A percentile compares a stretch with the other conserved stretches of the same genome.
Conservation (phyloP, 208 protist species). For the Trypanosoma cruzi region DNA sequence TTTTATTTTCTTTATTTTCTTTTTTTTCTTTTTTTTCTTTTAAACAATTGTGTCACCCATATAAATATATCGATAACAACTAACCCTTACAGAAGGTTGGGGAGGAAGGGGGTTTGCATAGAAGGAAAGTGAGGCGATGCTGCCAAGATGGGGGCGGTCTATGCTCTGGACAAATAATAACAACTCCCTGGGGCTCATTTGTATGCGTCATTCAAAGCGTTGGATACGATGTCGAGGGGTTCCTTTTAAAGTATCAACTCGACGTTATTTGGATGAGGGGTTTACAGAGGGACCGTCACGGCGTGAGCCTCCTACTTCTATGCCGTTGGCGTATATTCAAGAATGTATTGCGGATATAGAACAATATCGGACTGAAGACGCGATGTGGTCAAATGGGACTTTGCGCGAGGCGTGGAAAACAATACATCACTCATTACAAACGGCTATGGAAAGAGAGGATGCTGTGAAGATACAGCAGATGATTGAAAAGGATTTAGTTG, state of each 20-base stretch:
- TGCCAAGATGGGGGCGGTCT: neutral
- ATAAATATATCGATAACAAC: conserved; percentile 1
- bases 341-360: conserved; percentile 28
- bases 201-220: conserved; percentile 11
- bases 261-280: neutral
- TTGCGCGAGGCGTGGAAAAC: conserved; percentile 58
- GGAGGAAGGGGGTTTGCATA: neutral
- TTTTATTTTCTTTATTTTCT: neutral
- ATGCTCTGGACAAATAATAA: neutral
- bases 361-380: conserved; percentile 43
- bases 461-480: conserved; percentile 36
- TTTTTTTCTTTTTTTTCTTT: neutral
- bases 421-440: conserved; percentile 37
- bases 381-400: conserved; percentile 53
- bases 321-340: conserved; percentile 29
- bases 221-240: conserved; percentile 2
- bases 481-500: conserved; percentile 53
- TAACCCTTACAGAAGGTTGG: neutral
- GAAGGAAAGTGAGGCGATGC: neutral
- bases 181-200: neutral
- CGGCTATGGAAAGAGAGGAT: conserved; percentile 27
- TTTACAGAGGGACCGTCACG: conserved; percentile 5
- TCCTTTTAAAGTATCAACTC: neutral
- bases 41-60: neutral
- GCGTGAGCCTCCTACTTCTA: conserved; percentile 23